These are phyloP conservation scores for Ustilago vetiveriae DNA, from an alignment of 1,284 basidiomycete species.

Conservation along the genomic window DNA sequence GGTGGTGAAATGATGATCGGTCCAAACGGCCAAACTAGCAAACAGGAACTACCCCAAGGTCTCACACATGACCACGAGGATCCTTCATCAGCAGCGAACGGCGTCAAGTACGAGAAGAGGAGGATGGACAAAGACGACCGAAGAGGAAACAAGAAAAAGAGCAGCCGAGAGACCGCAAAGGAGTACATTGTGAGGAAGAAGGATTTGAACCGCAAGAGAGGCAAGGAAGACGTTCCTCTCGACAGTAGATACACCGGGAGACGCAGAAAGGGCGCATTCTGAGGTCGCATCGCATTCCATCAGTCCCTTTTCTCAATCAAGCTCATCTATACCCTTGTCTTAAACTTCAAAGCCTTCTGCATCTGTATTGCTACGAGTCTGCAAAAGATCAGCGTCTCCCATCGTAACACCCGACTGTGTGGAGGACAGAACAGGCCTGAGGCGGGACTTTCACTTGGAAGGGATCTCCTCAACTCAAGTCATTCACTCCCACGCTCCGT, in stretches of 20 bases:
- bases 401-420: too few relatives aligned
- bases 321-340: slow-evolving; percentile 1
- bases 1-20: slow-evolving; percentile 68
- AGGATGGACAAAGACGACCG: slow-evolving; percentile 28
- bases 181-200: slow-evolving; percentile 73
- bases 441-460: too few relatives aligned
- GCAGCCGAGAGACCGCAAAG: slow-evolving; percentile 67
- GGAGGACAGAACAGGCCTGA: too few relatives aligned
- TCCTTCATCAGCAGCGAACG: slow-evolving; percentile 15
- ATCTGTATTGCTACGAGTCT: too few relatives aligned
- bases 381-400: too few relatives aligned
- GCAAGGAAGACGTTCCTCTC: slow-evolving; percentile 69
- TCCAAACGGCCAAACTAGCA: slow-evolving; percentile 44
- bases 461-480: too few relatives aligned
- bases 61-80: slow-evolving; percentile 53
- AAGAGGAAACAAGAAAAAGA: slow-evolving; percentile 72
- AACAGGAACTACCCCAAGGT: slow-evolving; percentile 56
- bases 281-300: too few relatives aligned
- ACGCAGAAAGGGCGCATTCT: slow-evolving; percentile 40
- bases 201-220: slow-evolving; percentile 71
- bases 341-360: too few relatives aligned
- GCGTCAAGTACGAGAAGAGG: slow-evolving; percentile 49
- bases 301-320: too few relatives aligned
- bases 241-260: slow-evolving; percentile 62
- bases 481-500: too few relatives aligned